Conservation (phyloP, 2,329 filamentous ascomycete species). For the Aspergillus uvarum region DNA sequence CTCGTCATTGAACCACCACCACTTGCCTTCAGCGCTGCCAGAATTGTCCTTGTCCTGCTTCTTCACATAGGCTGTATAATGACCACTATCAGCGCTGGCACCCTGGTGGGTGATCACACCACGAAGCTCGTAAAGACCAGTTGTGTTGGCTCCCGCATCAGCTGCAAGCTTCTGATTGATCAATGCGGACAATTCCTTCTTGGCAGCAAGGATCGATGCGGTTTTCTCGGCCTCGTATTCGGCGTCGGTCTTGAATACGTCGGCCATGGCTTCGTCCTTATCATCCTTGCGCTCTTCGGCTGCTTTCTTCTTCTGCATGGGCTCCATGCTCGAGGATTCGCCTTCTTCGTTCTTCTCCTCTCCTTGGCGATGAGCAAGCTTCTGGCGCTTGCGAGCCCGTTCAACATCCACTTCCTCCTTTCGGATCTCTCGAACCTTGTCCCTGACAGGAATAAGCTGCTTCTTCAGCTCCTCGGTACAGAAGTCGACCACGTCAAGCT, state of each 20-base stretch:
- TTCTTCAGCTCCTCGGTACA: constrained; percentile 87
- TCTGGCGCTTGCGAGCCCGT: constrained; percentile 87
- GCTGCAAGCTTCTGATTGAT: constrained; percentile 71
- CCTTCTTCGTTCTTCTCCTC: constrained; percentile 50
- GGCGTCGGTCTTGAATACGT: constrained; percentile 86
- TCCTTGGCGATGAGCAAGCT: constrained; percentile 61
- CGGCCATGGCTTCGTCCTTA: constrained; percentile 70
- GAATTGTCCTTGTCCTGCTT: constrained; percentile 74
- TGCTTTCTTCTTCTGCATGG: constrained; percentile 51
- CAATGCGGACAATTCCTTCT: constrained; percentile 81
- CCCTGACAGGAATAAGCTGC: constrained; percentile 83
- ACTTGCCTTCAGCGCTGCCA: constrained; percentile 81
- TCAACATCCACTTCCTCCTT: constrained; percentile 95
- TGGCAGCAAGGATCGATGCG: constrained; percentile 71
- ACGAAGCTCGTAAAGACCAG: constrained; percentile 89
- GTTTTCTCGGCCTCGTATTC: constrained; percentile 85
- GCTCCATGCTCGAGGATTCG: constrained; percentile 36
- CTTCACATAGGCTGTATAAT: constrained; percentile 98
- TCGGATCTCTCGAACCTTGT: constrained; percentile 90
- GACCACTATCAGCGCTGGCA: constrained; percentile 91
- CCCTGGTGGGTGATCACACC: constrained; percentile 96
- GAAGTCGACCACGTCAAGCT: constrained; percentile 91
- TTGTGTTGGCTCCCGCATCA: constrained; percentile 86
- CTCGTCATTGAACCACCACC: constrained; percentile 99
- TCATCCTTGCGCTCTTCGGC: constrained; percentile 56